Evolutionary conservation across 768 basidiomycete species (phyloP).

Genomic region (Mycena polygramma): DNA sequence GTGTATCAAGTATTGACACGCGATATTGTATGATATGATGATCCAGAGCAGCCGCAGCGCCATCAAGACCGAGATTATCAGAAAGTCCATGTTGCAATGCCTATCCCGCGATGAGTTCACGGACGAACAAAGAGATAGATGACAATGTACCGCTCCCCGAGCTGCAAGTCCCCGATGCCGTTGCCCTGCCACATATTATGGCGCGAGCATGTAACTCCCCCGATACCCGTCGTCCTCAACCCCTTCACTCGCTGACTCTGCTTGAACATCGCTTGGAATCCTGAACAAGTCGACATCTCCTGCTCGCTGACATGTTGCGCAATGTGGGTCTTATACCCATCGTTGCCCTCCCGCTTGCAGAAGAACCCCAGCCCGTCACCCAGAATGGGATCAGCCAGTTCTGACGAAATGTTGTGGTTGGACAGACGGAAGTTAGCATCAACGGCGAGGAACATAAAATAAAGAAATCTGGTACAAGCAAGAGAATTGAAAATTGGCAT

Average conservation of each 20-base stretch:
- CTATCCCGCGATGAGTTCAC: no score
- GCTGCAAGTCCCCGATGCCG: no score
- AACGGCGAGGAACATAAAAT: background rate
- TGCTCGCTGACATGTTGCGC: background rate
- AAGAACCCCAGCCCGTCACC: background rate
- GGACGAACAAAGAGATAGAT: no score
- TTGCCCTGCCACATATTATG: no score
- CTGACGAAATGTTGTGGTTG: background rate
- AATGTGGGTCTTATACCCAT: background rate
- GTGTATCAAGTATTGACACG: background rate
- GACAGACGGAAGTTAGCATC: constrained; percentile 2
- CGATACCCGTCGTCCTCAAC: no score
- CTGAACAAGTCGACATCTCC: background rate
- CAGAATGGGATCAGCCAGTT: background rate
- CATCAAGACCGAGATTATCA: no score
- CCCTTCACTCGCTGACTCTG: no score
- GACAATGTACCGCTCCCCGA: no score
- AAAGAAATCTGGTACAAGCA: constrained; percentile 2
- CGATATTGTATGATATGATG: background rate
- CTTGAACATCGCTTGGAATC: background rate
- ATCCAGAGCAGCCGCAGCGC: no score
- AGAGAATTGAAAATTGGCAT: no score
- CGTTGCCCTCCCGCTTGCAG: background rate
- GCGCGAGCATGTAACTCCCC: no score
- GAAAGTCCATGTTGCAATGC: no score